Base-by-base conservation (phyloP, 2,329 filamentous ascomycete genomes). In the Pyrenochaeta sp. region DNA sequence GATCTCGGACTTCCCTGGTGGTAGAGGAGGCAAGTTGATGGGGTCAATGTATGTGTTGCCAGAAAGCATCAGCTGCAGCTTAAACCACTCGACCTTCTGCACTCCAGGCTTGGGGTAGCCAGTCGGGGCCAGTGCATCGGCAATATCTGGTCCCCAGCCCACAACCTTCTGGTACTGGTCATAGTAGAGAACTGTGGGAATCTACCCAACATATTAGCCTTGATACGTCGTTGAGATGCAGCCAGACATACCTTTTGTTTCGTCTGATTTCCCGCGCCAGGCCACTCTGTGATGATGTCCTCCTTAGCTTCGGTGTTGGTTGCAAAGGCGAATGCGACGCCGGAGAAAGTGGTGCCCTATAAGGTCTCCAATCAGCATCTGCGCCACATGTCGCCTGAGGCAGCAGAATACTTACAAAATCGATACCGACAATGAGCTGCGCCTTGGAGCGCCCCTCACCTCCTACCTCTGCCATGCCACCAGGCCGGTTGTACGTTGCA, bases 51-150 rank as follows among this genome's bases (percentile, higher is more conserved):
- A 98, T 44, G 95, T 98, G 84, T 98, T 98, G 64, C 95, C 95
- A 59, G 93, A 97, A 62, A 97, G 86, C 95, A 98, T 98, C 56
- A 99, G 88, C 82, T 99, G 95, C 68, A 99, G 86, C 84, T 98
- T 98, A 86, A 99, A 98, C 95, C 95, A 99, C 82, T 98, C 95
- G 25, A 98, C 94, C 83, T 98, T 98, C 80, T 98, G 95, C 68
- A 99, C 94, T 65, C 94, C 94, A 34, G 92, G 92, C 83, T 98
- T 98, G 68, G 95, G 95, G 79, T 98, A 98, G 63, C 95, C 95
- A 40, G 95, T 98, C 30, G 95, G 95, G 52, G 95, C 94, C 65
- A 98, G 86, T 64, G 95, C 95, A 80, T 98, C 94, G 60, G 95
- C 92, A 72, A 98, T 98, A 83, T 99, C 95, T 56, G 94, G 93